Conservation (phyloP, 768 basidiomycete genomes). For the Lactarius akahatsu region DNA sequence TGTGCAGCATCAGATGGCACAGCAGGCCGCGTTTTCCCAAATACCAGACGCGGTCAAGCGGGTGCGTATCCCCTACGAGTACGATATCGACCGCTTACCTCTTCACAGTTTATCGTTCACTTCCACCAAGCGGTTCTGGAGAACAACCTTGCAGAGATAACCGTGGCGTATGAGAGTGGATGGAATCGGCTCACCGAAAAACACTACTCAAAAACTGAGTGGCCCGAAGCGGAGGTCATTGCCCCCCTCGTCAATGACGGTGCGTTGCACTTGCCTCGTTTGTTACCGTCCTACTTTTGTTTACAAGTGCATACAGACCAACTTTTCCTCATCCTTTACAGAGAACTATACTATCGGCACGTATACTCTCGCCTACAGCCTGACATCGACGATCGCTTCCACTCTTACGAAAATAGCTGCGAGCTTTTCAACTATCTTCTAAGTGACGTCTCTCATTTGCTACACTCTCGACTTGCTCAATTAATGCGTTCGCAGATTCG, state of each 20-base stretch:
- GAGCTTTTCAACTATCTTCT: constrained; percentile 97
- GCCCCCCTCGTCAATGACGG: constrained; percentile 93
- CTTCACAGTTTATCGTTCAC: constrained; percentile 83
- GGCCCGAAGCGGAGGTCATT: constrained; percentile 97
- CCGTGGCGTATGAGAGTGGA: constrained; percentile 91
- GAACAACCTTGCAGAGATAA: constrained; percentile 89
- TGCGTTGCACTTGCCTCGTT: constrained; percentile 37
- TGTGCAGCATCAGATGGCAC: constrained; percentile 81
- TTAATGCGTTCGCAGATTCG: constrained; percentile 58
- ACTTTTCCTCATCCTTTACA: constrained; percentile 94
- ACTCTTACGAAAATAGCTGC: constrained; percentile 97
- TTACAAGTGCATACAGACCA: constrained; percentile 54
- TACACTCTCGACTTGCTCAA: not conserved
- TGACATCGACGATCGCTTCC: constrained; percentile 96
- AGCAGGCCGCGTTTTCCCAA: constrained; percentile 76
- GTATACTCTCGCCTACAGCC: constrained; percentile 95
- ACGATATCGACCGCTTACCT: not conserved
- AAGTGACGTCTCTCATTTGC: constrained; percentile 50
- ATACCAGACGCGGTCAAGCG: constrained; percentile 90
- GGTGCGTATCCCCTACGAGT: constrained; percentile 44
- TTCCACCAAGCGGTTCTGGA: constrained; percentile 92
- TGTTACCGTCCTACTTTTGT: not conserved
- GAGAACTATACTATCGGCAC: constrained; percentile 93
- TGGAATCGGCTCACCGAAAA: constrained; percentile 98
- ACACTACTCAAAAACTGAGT: constrained; percentile 90